These are phyloP conservation scores for Irpex lacteus DNA, from an alignment of 1,284 basidiomycete genomes.

Conservation along the genomic window DNA sequence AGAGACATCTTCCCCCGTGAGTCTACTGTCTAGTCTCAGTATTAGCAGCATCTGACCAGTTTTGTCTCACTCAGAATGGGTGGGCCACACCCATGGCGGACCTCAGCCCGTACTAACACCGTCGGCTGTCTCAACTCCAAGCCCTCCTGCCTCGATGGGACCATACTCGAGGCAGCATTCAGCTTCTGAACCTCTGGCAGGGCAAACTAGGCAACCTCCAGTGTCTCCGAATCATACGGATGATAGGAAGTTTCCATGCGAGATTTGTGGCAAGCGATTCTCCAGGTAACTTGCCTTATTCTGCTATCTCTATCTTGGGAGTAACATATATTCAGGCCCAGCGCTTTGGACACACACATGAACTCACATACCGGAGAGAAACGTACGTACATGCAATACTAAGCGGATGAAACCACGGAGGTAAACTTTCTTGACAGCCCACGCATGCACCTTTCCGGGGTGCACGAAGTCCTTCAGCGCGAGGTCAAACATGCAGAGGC, in stretches of 20 bases:
- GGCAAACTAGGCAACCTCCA: too few relatives aligned
- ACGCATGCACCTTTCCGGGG: slow-evolving; percentile 3
- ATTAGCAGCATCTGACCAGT: too few relatives aligned
- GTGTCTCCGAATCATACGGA: background rate
- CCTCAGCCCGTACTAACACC: background rate
- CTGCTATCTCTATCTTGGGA: background rate
- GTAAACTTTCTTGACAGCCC: background rate
- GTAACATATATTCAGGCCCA: slow-evolving; percentile 1
- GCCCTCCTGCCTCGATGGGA: too few relatives aligned
- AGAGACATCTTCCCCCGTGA: slow-evolving; percentile 5
- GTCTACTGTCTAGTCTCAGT: background rate
- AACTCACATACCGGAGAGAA: slow-evolving; percentile 9
- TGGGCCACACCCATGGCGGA: too few relatives aligned
- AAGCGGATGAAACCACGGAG: background rate
- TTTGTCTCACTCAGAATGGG: too few relatives aligned
- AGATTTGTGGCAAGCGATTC: slow-evolving; percentile 6
- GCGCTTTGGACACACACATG: slow-evolving; percentile 11
- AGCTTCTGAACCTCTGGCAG: background rate
- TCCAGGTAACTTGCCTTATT: background rate
- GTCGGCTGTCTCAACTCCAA: background rate
- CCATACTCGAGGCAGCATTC: too few relatives aligned
- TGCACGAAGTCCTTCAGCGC: slow-evolving; percentile 11
- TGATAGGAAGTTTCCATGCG: slow-evolving; percentile 4
- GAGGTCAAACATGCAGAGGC: slow-evolving; percentile 13
- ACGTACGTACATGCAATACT: slow-evolving; percentile 7